Base-by-base conservation (phyloP, 2,329 filamentous ascomycete species). In the Xylaria digitata region DNA sequence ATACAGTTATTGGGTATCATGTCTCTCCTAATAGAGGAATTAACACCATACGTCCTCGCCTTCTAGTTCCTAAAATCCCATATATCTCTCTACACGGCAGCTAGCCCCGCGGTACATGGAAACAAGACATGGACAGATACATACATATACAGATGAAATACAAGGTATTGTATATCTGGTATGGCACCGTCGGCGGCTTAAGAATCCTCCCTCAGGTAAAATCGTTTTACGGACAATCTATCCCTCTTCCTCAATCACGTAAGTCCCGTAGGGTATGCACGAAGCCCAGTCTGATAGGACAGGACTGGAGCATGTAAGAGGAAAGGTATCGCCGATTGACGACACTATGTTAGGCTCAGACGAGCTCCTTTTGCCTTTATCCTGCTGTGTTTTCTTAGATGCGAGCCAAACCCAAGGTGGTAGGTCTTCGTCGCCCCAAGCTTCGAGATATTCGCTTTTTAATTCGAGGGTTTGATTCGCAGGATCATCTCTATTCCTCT, bases 381-480 rank as follows among this genome's bases (percentile, higher is more conserved):
- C 52, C 11, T 52, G 59, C 21, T 52, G 61, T 15, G 55, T 26
- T 21, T 49, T 48, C 42, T 61, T 69, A 9, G 65, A 63, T 15
- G 57, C 42, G 19, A 76, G 59, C 74, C 72, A 75, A 21, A 77
- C 54, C 74, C 72, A 75, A 0, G 65, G 59, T 37, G 72, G 68
- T 19, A 78, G 59, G 37, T 59, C 65, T 11, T 67, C 59, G 26
- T 78, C 76, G 19, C 74, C 71, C 75, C 75, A 77, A 6, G 74
- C 71, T 9, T 74, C 71, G 6, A 77, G 63, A 30, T 73, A 76
- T 30, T 73, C 72, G 37, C 53, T 59, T 40, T 75, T 73, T 13
- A 77, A 53, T 50, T 74, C 70, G 13, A 76, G 64, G 1, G 52
- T 19, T 13, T 67, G 66, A 57, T 74, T 74, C 19, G 45, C 17